These are phyloP conservation scores for Nepenthes gracilis DNA, from an alignment of 148 eudicot genomes.

Conservation along the genomic window DNA sequence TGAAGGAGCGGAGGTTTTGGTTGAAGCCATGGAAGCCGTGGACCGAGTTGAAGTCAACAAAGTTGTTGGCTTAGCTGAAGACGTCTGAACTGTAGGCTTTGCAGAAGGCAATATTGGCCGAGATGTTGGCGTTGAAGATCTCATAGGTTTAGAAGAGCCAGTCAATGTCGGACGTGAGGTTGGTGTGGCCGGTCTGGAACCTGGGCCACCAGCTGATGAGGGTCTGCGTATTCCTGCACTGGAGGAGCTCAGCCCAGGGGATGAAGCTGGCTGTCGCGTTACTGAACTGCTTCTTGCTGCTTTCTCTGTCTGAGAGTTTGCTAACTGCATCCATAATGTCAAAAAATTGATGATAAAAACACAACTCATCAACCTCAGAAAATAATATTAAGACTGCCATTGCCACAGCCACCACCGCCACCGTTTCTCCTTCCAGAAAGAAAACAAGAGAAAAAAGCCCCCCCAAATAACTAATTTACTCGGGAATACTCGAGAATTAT, in stretches of 20 bases:
- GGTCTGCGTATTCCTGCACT: slow-evolving; percentile 54
- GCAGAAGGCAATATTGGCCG: not conserved
- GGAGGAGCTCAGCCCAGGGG: slow-evolving; percentile 54
- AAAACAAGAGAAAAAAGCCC: too few relatives aligned
- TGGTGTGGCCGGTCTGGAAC: slow-evolving; percentile 22
- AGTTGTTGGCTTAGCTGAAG: slow-evolving; percentile 19
- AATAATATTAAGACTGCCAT: too few relatives aligned
- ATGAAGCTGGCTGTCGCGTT: slow-evolving; percentile 12
- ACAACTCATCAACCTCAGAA: not conserved
- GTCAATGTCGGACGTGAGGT: not conserved
- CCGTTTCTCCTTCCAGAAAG: too few relatives aligned
- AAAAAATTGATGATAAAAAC: not conserved
- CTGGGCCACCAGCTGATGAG: slow-evolving; percentile 48
- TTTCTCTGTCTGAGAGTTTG: slow-evolving; percentile 56
- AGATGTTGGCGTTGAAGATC: slow-evolving; percentile 7
- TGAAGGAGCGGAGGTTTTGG: slow-evolving; percentile 40
- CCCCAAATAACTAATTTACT: too few relatives aligned
- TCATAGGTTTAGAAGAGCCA: not conserved
- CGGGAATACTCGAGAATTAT: too few relatives aligned
- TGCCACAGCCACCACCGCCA: too few relatives aligned
- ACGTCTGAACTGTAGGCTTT: slow-evolving; percentile 9
- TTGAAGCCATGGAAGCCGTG: slow-evolving; percentile 18
- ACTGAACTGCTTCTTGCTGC: slow-evolving; percentile 37
- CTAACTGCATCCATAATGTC: slow-evolving; percentile 34
- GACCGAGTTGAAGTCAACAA: slow-evolving; percentile 20